Base-by-base conservation (phyloP, 2,329 filamentous ascomycete species). In the Pseudogymnoascus sp. region DNA sequence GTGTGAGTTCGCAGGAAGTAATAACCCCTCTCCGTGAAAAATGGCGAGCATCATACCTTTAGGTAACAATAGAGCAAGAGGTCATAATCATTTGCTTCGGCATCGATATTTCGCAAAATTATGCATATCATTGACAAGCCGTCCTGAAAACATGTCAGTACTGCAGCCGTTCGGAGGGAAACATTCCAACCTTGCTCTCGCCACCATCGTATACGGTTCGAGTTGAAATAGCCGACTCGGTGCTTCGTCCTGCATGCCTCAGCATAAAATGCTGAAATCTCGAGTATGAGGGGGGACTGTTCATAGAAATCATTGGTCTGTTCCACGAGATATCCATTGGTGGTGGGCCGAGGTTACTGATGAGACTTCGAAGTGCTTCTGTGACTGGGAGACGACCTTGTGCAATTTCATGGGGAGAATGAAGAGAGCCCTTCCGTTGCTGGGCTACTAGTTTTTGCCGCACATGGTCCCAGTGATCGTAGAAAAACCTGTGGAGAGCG, bases 221-320 rank as follows among this genome's bases (percentile, higher is more conserved):
- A 22, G 82, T 81, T 2, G 84, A 85, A 20, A 86, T 72, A 62
- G 86, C 83, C 2, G 84, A 86, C 65, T 88, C 86, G 0, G 81
- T 83, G 65, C 82, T 83, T 37, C 82, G 79, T 65, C 86, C 85
- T 1, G 85, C 85, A 69, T 88, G 87, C 16, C 82, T 81, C 50
- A 89, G 77, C 86, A 89, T 89, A 67, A 89, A 89, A 65, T 88
- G 83, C 65, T 89, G 86, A 65, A 89, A 89, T 22, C 84, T 77
- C 2, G 85, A 87, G 69, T 88, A 89, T 6, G 81, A 75, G 1
- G 83, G 81, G 4, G 85, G 85, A 16, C 74, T 81, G 64, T 88
- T 89, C 25, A 78, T 71, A 1, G 83, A 82, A n/a, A 88, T 82
- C 58, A 82, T 79, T 8, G 86, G 86, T 58, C 85, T 77, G 65